phyloP scores from a whole-genome alignment of 202 grass and related monocot genomes.

The Saccharum hybrid region DNA sequence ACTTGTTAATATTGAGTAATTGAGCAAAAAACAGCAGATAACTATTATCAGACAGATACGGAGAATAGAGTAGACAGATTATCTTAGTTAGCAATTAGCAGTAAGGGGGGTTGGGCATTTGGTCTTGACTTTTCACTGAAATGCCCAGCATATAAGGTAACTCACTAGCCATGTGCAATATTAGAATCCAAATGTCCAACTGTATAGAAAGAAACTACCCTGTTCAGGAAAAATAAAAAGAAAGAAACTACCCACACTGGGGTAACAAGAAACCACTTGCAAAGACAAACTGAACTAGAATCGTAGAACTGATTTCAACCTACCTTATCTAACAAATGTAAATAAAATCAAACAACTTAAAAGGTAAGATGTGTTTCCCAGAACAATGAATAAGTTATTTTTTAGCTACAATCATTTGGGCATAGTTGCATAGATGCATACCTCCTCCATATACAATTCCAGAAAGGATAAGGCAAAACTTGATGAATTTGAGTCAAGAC shows the following conservation, averaged over 20 bases:
- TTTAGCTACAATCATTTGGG: slow-evolving; percentile 9
- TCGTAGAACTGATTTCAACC: slow-evolving; percentile 2
- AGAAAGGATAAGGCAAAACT: slow-evolving; percentile 72
- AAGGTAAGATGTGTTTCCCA: background rate
- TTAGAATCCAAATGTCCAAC: slow-evolving; percentile 16
- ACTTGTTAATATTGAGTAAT: slow-evolving; percentile 19
- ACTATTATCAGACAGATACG: background rate
- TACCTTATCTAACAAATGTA: slow-evolving; percentile 17
- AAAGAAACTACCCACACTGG: background rate
- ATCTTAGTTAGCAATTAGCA: slow-evolving; percentile 10
- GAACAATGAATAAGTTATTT: slow-evolving; percentile 3
- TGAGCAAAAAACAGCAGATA: slow-evolving; percentile 9
- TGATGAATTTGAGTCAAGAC: slow-evolving; percentile 58
- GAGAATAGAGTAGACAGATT: slow-evolving; percentile 13
- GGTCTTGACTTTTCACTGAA: slow-evolving; percentile 7
- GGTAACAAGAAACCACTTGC: slow-evolving; percentile 19
- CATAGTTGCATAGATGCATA: slow-evolving; percentile 41
- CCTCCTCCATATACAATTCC: slow-evolving; percentile 91
- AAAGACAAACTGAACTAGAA: slow-evolving; percentile 16
- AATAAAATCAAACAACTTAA: slow-evolving; percentile 28
- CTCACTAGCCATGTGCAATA: slow-evolving; percentile 11
- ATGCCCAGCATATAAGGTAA: background rate
- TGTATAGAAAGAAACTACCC: background rate
- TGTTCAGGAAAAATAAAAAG: no score
- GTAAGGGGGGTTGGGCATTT: background rate